phyloP scores from a whole-genome alignment of 331 rosid species.

The Rhamnella rubrinervis region DNA sequence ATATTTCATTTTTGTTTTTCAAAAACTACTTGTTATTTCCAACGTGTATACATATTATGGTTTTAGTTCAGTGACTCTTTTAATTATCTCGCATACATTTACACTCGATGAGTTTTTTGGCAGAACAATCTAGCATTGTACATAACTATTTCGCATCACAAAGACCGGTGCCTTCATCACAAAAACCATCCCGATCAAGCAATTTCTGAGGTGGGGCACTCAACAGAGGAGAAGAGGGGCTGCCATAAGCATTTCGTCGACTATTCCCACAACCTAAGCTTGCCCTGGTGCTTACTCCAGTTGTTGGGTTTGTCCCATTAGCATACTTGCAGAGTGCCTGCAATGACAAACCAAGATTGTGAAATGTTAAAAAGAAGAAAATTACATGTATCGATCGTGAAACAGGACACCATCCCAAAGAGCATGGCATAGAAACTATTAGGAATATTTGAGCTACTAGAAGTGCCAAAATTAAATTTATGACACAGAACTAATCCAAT shows the following conservation, averaged over 20 bases:
- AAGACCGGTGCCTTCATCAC: conserved; percentile 74
- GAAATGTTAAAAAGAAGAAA: neutral
- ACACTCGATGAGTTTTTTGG: conserved; percentile 7
- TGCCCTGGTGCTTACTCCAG: conserved; percentile 89
- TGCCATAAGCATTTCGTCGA: conserved; percentile 79
- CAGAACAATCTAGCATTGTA: conserved; percentile 1
- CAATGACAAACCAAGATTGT: neutral
- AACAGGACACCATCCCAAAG: too few relatives aligned
- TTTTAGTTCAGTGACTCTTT: conserved; percentile 6
- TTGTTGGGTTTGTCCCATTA: conserved; percentile 80
- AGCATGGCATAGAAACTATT: too few relatives aligned
- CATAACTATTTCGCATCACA: conserved; percentile 63
- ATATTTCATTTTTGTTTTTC: too few relatives aligned
- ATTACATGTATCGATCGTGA: too few relatives aligned
- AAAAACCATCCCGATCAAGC: conserved; percentile 80
- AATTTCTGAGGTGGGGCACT: conserved; percentile 78
- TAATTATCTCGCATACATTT: neutral
- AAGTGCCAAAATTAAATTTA: neutral
- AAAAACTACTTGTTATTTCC: neutral
- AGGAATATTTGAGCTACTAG: too few relatives aligned
- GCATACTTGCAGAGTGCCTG: conserved; percentile 98
- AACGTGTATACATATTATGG: neutral
- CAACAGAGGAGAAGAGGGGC: conserved; percentile 85
- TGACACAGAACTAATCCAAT: too few relatives aligned
- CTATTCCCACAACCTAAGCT: conserved; percentile 97